Evolutionary conservation across 129 eudicot species (phyloP).

Genomic region (carrot (Daucus carota)): DNA sequence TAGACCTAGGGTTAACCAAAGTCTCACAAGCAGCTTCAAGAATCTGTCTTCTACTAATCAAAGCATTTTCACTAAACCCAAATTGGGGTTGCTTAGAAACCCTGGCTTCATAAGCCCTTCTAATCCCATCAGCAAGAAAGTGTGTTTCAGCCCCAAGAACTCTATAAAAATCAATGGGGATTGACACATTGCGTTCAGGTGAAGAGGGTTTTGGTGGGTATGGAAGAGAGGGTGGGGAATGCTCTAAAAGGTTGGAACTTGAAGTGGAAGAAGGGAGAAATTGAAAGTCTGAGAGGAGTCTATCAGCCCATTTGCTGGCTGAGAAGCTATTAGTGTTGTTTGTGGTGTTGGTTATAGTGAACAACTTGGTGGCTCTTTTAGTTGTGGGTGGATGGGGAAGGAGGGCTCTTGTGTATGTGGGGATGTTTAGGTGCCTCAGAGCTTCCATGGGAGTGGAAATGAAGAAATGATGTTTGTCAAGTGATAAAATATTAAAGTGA

Average conservation of each 20-base stretch:
- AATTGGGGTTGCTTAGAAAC: constrained; percentile 67
- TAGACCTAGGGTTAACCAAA: constrained; percentile 48
- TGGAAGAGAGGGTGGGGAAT: constrained; percentile 26
- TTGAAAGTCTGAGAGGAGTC: constrained; percentile 62
- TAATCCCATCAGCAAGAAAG: constrained; percentile 74
- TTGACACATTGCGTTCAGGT: constrained; percentile 59
- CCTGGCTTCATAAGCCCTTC: constrained; percentile 70
- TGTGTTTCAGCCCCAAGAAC: constrained; percentile 75
- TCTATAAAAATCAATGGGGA: constrained; percentile 70
- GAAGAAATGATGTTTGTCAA: too few species aligned
- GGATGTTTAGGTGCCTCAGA: constrained; percentile 35
- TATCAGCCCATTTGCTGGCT: constrained; percentile 88
- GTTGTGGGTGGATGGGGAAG: constrained; percentile 28
- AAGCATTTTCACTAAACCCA: constrained; percentile 76
- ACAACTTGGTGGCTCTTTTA: constrained; percentile 27
- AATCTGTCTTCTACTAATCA: constrained; percentile 72
- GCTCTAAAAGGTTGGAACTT: constrained; percentile 26
- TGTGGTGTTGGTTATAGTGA: constrained; percentile 37
- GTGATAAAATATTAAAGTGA: too few species aligned
- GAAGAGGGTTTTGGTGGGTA: constrained; percentile 41
- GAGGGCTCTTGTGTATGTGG: constrained; percentile 31
- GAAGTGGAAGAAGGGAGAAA: constrained; percentile 12
- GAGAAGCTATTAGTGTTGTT: constrained; percentile 40
- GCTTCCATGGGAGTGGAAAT: constrained; percentile 32
- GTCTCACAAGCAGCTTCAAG: constrained; percentile 85